Conservation (phyloP, 2,329 filamentous ascomycete species). For the Cordyceps cicadae region DNA sequence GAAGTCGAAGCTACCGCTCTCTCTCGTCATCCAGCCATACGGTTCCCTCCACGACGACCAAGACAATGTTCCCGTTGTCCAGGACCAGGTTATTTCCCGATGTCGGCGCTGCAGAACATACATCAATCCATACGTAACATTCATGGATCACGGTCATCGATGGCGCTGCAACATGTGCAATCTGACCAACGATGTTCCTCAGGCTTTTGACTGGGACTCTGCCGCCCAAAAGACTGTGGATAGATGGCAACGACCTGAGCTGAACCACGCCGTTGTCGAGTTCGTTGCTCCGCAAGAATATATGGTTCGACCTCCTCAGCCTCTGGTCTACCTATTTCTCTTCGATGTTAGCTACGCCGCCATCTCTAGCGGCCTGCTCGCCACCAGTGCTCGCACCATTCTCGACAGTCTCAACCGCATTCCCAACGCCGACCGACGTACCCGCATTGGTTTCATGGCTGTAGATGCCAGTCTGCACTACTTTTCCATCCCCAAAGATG, state of each 20-base stretch:
- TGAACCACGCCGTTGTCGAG: constrained; percentile 95
- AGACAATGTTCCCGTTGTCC: constrained; percentile 81
- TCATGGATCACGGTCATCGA: constrained; percentile 91
- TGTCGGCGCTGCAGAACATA: constrained; percentile 94
- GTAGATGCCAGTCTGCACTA: constrained; percentile 94
- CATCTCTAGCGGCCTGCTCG: constrained; percentile 81
- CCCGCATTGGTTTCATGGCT: constrained; percentile 86
- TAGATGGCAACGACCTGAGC: constrained; percentile 81
- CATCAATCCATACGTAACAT: constrained; percentile 95
- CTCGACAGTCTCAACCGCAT: constrained; percentile 91
- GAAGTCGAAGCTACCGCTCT: constrained; percentile 93
- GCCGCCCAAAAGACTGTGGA: constrained; percentile 85
- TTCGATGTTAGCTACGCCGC: constrained; percentile 90
- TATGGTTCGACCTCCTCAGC: constrained; percentile 96
- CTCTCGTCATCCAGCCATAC: constrained; percentile 93
- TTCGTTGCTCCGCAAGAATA: constrained; percentile 98
- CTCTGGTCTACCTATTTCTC: constrained; percentile 89
- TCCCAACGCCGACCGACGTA: constrained; percentile 93
- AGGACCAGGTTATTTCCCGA: constrained; percentile 94
- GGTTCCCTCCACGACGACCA: constrained; percentile 86
- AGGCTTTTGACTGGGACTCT: constrained; percentile 97
- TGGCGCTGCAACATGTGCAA: constrained; percentile 99
- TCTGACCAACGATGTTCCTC: constrained; percentile 96
- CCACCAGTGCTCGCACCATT: constrained; percentile 87
- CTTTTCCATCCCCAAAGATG: constrained; percentile 87